Conservation (phyloP, 1,284 basidiomycete species). For the Dichomitus squalens region DNA sequence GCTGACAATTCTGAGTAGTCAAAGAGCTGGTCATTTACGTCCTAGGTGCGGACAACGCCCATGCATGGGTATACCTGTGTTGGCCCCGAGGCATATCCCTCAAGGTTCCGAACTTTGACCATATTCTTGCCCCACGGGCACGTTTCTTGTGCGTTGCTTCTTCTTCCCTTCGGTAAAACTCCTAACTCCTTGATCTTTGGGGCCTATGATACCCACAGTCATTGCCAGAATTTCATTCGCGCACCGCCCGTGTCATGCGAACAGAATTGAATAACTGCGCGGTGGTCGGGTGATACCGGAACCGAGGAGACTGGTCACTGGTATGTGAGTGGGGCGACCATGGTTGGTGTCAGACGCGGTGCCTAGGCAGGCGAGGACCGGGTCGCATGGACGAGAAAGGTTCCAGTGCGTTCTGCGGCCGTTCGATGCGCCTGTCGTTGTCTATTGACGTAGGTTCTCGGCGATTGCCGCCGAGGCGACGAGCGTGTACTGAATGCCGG, state of each 20-base stretch:
- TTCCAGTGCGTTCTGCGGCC: conserved; percentile 21
- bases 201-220: conserved; percentile 8
- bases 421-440: conserved; percentile 13
- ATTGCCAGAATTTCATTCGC: not conserved
- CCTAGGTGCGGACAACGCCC: not conserved
- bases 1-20: conserved; percentile 10
- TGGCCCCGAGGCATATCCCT: conserved; percentile 5
- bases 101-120: conserved; percentile 10
- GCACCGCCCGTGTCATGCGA: too few relatives aligned
- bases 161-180: conserved; percentile 4
- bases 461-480: conserved; percentile 25
- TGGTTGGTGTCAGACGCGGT: conserved; percentile 22
- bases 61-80: not conserved
- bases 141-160: conserved; percentile 9
- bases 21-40: conserved; percentile 16
- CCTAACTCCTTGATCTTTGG: conserved; percentile 1
- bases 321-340: conserved; percentile 4
- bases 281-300: conserved; percentile 17
- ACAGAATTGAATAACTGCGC: too few relatives aligned
- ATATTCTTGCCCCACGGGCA: conserved; percentile 7
- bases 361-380: conserved; percentile 12
- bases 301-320: not conserved
- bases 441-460: conserved; percentile 22
- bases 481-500: conserved; percentile 14
- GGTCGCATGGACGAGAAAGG: conserved; percentile 8